phyloP scores from a whole-genome alignment of 129 eudicot species.

The Escallonia rubra region DNA sequence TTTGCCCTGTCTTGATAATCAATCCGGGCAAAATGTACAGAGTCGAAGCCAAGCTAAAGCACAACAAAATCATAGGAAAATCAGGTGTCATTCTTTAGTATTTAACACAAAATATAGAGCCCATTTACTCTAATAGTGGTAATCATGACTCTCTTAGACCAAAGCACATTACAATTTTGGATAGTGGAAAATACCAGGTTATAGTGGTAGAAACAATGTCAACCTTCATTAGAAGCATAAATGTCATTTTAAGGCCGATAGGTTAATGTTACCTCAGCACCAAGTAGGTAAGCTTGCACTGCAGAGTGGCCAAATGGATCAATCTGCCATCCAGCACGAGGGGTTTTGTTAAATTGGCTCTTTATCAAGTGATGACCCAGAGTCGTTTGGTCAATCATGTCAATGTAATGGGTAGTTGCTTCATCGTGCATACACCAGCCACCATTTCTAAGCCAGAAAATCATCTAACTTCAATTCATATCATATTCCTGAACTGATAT shows the following conservation, averaged over 20 bases:
- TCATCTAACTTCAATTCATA: neutral
- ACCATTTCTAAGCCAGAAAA: slow-evolving; percentile 58
- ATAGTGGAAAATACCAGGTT: too few species aligned
- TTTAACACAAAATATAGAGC: neutral
- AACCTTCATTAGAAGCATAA: neutral
- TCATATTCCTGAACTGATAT: neutral
- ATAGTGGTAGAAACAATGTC: too few species aligned
- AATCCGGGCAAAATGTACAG: slow-evolving; percentile 88
- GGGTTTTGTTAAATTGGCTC: slow-evolving; percentile 64
- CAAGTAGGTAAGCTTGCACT: slow-evolving; percentile 87
- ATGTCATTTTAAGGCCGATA: neutral
- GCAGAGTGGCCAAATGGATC: slow-evolving; percentile 98
- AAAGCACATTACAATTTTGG: too few species aligned
- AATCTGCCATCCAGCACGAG: slow-evolving; percentile 97
- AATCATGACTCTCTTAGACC: neutral
- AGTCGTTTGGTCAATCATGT: slow-evolving; percentile 96
- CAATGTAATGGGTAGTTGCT: slow-evolving; percentile 86
- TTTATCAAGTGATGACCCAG: slow-evolving; percentile 68
- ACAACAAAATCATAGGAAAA: slow-evolving; percentile 4
- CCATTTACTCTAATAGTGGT: neutral
- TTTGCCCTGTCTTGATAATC: slow-evolving; percentile 91
- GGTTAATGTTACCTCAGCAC: slow-evolving; percentile 58
- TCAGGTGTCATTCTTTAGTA: neutral
- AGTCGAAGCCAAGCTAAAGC: slow-evolving; percentile 78
- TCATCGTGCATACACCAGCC: slow-evolving; percentile 99